phyloP scores from a whole-genome alignment of 1,139 yeast genomes.

The Debaryomyces nepalensis region DNA sequence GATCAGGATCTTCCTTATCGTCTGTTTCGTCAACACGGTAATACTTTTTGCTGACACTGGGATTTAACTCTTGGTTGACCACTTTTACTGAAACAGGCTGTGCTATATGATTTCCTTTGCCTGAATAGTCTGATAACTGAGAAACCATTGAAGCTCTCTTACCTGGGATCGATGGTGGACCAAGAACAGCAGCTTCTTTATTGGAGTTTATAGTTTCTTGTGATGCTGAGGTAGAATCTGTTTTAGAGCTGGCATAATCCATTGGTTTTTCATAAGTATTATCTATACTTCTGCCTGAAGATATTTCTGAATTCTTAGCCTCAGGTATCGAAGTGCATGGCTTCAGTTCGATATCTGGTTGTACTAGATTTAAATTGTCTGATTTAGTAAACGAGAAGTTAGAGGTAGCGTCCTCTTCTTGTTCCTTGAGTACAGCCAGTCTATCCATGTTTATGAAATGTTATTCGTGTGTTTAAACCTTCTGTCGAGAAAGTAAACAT shows the following conservation, averaged over 20 bases:
- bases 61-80: constrained; percentile 19
- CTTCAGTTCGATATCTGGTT: background rate
- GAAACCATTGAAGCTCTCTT: constrained; percentile 33
- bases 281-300: background rate
- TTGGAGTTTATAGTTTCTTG: background rate
- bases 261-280: background rate
- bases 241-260: background rate
- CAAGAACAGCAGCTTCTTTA: background rate
- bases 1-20: constrained; percentile 13
- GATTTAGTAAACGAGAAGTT: constrained; percentile 17
- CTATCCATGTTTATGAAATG: background rate
- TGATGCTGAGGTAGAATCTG: background rate
- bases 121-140: constrained; percentile 37
- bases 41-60: constrained; percentile 6
- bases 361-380: constrained; percentile 12
- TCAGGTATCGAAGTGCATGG: background rate
- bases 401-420: constrained; percentile 2
- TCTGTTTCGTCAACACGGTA: constrained; percentile 3
- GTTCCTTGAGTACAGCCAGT: background rate
- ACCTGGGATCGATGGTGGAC: constrained; percentile 8
- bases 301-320: background rate
- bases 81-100: constrained; percentile 32
- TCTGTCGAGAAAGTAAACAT: constrained; percentile 7
- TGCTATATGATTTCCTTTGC: constrained; percentile 24
- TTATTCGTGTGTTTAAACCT: background rate